Conservation (phyloP, 495 filamentous ascomycete genomes). For the Trichocladium antarcticum region DNA sequence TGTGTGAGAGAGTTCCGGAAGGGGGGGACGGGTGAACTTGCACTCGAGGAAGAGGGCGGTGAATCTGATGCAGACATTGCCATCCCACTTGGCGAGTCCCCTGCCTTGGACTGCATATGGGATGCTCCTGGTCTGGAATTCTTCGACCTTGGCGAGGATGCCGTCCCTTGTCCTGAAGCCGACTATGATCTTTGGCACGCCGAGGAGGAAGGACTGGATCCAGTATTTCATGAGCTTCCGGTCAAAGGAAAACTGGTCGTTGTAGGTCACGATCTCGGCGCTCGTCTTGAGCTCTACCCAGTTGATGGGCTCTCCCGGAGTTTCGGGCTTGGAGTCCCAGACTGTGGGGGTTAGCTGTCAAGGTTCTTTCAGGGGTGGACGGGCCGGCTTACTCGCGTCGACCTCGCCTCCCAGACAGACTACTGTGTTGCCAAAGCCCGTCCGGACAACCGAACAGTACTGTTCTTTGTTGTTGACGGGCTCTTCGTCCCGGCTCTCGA, state of each 20-base stretch:
- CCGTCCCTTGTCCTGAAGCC: slow-evolving; percentile 72
- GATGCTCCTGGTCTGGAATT: slow-evolving; percentile 66
- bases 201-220: slow-evolving; percentile 91
- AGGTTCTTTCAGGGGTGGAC: too few relatives aligned
- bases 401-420: slow-evolving; percentile 90
- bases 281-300: slow-evolving; percentile 95
- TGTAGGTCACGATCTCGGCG: slow-evolving; percentile 51
- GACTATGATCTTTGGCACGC: slow-evolving; percentile 82
- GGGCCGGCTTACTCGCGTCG: slow-evolving; percentile 55
- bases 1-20: not conserved
- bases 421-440: slow-evolving; percentile 60
- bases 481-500: slow-evolving; percentile 60
- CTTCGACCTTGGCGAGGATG: slow-evolving; percentile 55
- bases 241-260: slow-evolving; percentile 65
- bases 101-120: slow-evolving; percentile 58
- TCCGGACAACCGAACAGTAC: slow-evolving; percentile 86
- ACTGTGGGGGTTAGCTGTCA: slow-evolving; percentile 42
- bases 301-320: slow-evolving; percentile 56
- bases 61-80: slow-evolving; percentile 85
- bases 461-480: slow-evolving; percentile 79
- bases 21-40: slow-evolving; percentile 18
- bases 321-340: slow-evolving; percentile 66
- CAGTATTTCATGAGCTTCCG: slow-evolving; percentile 88
- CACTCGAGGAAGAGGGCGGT: slow-evolving; percentile 64
- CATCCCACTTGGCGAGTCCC: slow-evolving; percentile 66